These are phyloP conservation scores for Euryodendron excelsum DNA, from an alignment of 148 eudicot species.

Conservation along the genomic window DNA sequence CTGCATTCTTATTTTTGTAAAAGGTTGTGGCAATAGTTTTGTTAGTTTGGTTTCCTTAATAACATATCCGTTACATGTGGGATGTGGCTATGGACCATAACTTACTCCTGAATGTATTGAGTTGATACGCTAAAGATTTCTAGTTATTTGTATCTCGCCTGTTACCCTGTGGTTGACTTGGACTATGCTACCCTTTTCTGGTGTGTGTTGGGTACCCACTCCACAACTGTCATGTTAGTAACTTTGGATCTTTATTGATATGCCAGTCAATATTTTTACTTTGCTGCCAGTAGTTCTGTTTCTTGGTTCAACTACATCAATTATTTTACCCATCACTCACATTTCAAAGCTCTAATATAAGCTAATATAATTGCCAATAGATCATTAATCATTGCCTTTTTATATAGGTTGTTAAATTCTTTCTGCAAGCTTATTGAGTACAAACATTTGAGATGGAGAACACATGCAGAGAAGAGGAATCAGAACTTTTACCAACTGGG, in stretches of 20 bases:
- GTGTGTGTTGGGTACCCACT: background rate
- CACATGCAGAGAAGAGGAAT: constrained; percentile 22
- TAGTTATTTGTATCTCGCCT: background rate
- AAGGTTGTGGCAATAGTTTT: background rate
- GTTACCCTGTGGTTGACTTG: background rate
- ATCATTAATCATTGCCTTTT: background rate
- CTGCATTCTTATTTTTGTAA: background rate
- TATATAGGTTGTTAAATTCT: background rate
- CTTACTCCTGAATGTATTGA: background rate
- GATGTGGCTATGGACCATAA: background rate
- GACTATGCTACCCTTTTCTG: background rate
- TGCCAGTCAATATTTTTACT: too few species aligned
- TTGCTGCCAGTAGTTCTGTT: background rate
- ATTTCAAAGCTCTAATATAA: background rate
- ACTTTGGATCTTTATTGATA: background rate
- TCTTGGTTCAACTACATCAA: constrained; percentile 1
- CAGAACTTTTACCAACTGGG: constrained; percentile 26
- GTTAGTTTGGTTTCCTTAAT: background rate
- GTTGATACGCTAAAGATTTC: background rate
- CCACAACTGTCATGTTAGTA: too few species aligned
- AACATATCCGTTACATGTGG: background rate
- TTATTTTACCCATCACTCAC: background rate
- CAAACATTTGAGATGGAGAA: constrained; percentile 31
- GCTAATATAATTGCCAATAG: background rate
- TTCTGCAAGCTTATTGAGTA: background rate